phyloP scores from a whole-genome alignment of 139 green algal genomes.

The Pseudopediastrum boryanum region DNA sequence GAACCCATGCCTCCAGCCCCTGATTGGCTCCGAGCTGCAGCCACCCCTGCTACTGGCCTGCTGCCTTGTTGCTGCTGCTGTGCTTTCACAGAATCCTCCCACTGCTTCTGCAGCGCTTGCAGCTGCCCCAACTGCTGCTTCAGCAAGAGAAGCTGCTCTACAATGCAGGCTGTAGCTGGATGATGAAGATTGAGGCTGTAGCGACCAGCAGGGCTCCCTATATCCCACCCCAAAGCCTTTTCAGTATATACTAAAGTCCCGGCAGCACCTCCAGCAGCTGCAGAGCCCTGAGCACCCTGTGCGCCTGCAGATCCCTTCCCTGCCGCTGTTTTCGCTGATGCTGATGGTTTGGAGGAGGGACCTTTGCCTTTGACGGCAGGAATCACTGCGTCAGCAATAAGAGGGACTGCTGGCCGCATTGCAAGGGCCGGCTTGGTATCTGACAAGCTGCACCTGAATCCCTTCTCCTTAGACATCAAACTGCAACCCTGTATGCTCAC shows the following conservation, averaged over 20 bases:
- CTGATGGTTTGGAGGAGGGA: neutral
- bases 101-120: neutral
- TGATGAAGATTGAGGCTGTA: too few species aligned
- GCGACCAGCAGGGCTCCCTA: too few species aligned
- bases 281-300: too few species aligned
- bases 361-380: neutral
- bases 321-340: too few species aligned
- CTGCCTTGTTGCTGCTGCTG: too few species aligned
- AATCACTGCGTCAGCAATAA: neutral
- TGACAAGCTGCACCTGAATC: constrained; percentile 21
- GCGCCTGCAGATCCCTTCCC: too few species aligned
- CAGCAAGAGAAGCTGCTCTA: neutral
- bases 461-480: constrained; percentile 24
- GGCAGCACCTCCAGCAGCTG: too few species aligned
- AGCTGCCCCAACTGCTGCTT: neutral
- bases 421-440: neutral
- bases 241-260: too few species aligned
- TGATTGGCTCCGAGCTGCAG: neutral
- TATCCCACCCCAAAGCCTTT: too few species aligned
- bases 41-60: neutral
- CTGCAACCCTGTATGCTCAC: constrained; percentile 12
- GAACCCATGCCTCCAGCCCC: neutral
- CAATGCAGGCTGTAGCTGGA: too few species aligned
- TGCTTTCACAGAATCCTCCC: too few species aligned
- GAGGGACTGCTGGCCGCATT: too few species aligned